A percentile compares a stretch with the other conserved stretches of the same genome.
phyloP scores from a whole-genome alignment of 768 basidiomycete species.

The Hydnomerulius pinastri region DNA sequence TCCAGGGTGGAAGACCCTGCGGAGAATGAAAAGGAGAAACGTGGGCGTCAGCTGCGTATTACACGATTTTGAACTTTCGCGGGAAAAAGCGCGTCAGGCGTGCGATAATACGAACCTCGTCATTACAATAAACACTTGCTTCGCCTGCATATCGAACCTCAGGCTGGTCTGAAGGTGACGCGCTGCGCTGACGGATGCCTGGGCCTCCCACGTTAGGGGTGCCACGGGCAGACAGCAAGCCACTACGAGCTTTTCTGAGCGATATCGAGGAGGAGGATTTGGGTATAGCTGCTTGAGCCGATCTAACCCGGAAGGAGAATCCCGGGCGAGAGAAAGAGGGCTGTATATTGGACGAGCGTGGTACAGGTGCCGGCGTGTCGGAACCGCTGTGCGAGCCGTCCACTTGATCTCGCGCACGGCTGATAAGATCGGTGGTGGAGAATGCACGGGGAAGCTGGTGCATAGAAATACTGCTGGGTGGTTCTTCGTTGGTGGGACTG shows the following conservation, averaged over 20 bases:
- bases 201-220: constrained; percentile 22
- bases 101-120: constrained; percentile 41
- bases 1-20: constrained; percentile 40
- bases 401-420: neutral
- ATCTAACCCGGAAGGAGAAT: constrained; percentile 20
- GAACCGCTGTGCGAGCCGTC: neutral
- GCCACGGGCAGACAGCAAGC: constrained; percentile 4
- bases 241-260: constrained; percentile 1
- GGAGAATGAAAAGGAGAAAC: neutral
- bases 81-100: neutral
- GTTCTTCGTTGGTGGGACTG: constrained; percentile 8
- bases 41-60: neutral
- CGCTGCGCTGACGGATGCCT: constrained; percentile 17
- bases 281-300: constrained; percentile 7
- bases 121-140: constrained; percentile 50
- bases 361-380: neutral
- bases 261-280: constrained; percentile 18
- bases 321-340: constrained; percentile 13
- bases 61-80: neutral
- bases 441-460: constrained; percentile 4
- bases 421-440: constrained; percentile 6
- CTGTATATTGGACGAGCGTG: neutral
- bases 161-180: constrained; percentile 9
- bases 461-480: neutral
- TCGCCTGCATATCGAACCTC: constrained; percentile 58